Base-by-base conservation (phyloP, 352 stramenopile genomes). In the Pythium aristosporum region DNA sequence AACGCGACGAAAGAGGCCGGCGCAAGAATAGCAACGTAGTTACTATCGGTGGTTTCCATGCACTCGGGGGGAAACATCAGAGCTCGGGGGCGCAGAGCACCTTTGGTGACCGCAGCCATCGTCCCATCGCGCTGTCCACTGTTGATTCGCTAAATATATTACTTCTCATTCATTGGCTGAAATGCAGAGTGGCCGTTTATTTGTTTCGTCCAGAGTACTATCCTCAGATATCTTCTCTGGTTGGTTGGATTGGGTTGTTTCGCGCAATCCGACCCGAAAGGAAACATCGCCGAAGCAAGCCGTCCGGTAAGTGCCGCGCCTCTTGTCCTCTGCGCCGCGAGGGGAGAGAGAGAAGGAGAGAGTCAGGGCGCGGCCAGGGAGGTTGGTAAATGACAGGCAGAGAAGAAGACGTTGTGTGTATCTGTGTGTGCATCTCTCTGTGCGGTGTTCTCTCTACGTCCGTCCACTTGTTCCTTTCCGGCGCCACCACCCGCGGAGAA, bases 71-170 rank as follows among this genome's bases (percentile, higher is more conserved):
- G 49, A 56, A 44, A 18, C n/a, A 10, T 13, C 6, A 39, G 34
- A 46, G 13, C 39, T n/a, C 7, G 15, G 1, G 15, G 39, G 6
- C 34, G 34, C 3, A 8, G 34, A 15, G 8, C 11, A 13, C 18
- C 18, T 41, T 46, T 13, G 10, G 57, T 54, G 55, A 54, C 43
- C 57, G 44, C 28, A 10, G 15, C 52, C 37, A 55, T 61, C 60
- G 60, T 61, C 61, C 16, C 34, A 67, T 67, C 61, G 61, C 34
- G 43, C 25, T 67, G 61, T 57, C 37, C 42, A 8, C 9, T 8
- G 50, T 37, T 55, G 52, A 61, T 67, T 67, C 8, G 61, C 23
- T 61, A 48, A 67, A 30, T 30, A 30, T 61, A 67, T 51, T 7
- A 23, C 1, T 9, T 49, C 12, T 42, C 10, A 46, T 46, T 41